These are phyloP conservation scores for Vigna angularis DNA, from an alignment of 306 rosid genomes.

Conservation along the genomic window DNA sequence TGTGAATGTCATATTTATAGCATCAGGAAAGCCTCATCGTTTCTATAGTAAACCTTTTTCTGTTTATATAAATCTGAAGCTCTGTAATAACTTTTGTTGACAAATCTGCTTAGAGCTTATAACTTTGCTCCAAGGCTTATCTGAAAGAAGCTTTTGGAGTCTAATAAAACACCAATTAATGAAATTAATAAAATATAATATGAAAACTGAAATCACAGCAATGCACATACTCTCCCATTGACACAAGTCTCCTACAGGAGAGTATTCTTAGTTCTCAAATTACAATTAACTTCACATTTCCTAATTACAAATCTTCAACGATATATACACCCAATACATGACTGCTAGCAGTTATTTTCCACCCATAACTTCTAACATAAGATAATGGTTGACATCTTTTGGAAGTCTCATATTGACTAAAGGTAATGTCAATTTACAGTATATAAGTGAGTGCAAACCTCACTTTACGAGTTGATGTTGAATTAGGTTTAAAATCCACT, in stretches of 20 bases:
- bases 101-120: conserved; percentile 8
- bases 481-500: too few relatives aligned
- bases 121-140: conserved; percentile 16
- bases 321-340: too few relatives aligned
- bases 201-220: not conserved
- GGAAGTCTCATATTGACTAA: too few relatives aligned
- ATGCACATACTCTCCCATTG: not conserved
- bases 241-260: not conserved
- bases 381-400: too few relatives aligned
- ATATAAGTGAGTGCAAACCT: too few relatives aligned
- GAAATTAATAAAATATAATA: too few relatives aligned
- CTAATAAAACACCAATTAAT: not conserved
- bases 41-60: conserved; percentile 21
- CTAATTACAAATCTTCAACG: too few relatives aligned
- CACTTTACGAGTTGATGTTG: too few relatives aligned
- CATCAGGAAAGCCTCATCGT: not conserved
- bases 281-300: too few relatives aligned
- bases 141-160: conserved; percentile 20
- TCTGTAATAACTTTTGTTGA: conserved; percentile 22
- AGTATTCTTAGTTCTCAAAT: not conserved
- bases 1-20: not conserved
- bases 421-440: too few relatives aligned
- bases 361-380: too few relatives aligned
- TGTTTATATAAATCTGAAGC: not conserved
- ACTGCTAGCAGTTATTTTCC: too few relatives aligned